Evolutionary conservation across 208 protist species (phyloP).

Genomic region (Porcisia hertigi): DNA sequence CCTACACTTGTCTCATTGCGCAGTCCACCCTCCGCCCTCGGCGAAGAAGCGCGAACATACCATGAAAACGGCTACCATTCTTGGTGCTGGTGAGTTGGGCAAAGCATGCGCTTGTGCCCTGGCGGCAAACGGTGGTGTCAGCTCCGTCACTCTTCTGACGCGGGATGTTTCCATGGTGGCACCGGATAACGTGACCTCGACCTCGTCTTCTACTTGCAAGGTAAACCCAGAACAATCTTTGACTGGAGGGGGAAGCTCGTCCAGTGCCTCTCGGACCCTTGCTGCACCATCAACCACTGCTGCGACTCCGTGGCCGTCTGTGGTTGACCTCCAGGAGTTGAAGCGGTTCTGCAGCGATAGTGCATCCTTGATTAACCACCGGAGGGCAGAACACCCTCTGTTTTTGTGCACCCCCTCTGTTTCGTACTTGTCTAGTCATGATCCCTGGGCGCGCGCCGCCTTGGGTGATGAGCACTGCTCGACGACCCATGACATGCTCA

Average conservation of each 20-base stretch:
- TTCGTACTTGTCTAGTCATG: slow-evolving; percentile 14
- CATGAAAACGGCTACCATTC: slow-evolving; percentile 39
- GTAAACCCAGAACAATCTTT: neutral
- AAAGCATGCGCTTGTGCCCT: slow-evolving; percentile 73
- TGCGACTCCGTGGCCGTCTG: slow-evolving; percentile 4
- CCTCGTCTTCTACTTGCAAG: neutral
- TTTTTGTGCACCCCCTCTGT: slow-evolving; percentile 35
- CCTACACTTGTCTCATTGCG: neutral
- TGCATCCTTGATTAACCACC: neutral
- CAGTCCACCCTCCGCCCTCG: neutral
- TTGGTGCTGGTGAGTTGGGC: slow-evolving; percentile 73
- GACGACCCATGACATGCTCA: slow-evolving; percentile 21
- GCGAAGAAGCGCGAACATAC: neutral
- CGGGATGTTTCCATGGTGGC: slow-evolving; percentile 13
- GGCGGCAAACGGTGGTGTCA: slow-evolving; percentile 20
- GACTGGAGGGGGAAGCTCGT: neutral
- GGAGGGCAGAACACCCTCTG: slow-evolving; percentile 5
- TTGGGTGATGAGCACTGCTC: slow-evolving; percentile 14
- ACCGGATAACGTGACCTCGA: neutral
- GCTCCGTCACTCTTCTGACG: slow-evolving; percentile 28
- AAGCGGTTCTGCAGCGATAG: neutral
- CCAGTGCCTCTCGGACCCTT: neutral
- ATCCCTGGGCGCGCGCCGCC: slow-evolving; percentile 20
- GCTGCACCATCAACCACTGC: neutral
- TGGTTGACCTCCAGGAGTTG: neutral